phyloP scores from a whole-genome alignment of 2,329 filamentous ascomycete genomes.

The Fusarium sulawesiense region DNA sequence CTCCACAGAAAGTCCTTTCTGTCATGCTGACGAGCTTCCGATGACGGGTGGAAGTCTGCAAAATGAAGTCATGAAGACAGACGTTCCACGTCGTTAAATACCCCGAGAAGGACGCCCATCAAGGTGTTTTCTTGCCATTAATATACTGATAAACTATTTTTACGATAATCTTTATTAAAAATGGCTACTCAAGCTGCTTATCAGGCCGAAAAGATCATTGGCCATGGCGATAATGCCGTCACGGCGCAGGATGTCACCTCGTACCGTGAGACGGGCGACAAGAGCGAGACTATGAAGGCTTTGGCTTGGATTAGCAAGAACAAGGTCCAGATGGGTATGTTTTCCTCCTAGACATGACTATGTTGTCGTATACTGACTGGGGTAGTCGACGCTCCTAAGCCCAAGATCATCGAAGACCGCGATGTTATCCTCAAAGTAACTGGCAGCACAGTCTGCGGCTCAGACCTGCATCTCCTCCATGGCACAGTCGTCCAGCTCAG shows the following conservation, averaged over 20 bases:
- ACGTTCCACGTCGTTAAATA: conserved; percentile 11
- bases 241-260: conserved; percentile 77
- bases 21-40: conserved; percentile 31
- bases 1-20: neutral
- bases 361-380: neutral
- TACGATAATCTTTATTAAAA: neutral
- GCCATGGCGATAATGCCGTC: conserved; percentile 73
- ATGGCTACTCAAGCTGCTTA: conserved; percentile 71
- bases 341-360: too few relatives aligned
- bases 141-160: neutral
- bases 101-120: neutral
- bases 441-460: conserved; percentile 68
- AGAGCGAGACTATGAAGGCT: conserved; percentile 78
- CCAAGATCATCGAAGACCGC: conserved; percentile 75
- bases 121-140: neutral
- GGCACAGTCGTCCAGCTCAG: conserved; percentile 67
- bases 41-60: conserved; percentile 9
- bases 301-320: conserved; percentile 87
- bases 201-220: conserved; percentile 72
- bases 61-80: conserved; percentile 22
- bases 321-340: conserved; percentile 72
- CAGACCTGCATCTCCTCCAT: conserved; percentile 68
- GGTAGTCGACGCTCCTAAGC: conserved; percentile 72
- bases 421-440: conserved; percentile 87
- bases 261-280: conserved; percentile 61